phyloP scores from a whole-genome alignment of 257 asterid genomes.

The Nyctanthes arbortristis region DNA sequence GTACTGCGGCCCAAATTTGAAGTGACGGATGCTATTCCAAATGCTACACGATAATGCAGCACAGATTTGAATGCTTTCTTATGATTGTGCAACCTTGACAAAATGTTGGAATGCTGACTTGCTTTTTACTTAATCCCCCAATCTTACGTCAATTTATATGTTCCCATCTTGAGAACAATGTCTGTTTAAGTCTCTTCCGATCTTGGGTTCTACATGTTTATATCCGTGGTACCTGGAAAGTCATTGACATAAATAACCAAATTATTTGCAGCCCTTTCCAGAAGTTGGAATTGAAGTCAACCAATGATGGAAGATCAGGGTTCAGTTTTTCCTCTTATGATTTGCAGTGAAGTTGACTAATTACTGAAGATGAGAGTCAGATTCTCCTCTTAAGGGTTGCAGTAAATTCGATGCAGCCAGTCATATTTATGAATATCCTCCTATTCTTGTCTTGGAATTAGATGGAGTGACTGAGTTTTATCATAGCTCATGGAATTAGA shows the following conservation, averaged over 20 bases:
- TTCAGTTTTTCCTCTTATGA: slow-evolving; percentile 87
- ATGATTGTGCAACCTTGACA: not conserved
- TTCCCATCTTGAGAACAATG: not conserved
- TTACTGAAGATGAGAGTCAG: no score
- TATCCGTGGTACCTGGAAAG: not conserved
- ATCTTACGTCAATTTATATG: not conserved
- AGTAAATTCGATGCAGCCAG: slow-evolving; percentile 28
- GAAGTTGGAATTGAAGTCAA: slow-evolving; percentile 82
- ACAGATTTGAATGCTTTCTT: not conserved
- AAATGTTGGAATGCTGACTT: not conserved
- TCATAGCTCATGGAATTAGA: not conserved
- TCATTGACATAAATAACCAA: slow-evolving; percentile 13
- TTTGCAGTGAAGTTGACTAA: no score
- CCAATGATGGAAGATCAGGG: slow-evolving; percentile 80
- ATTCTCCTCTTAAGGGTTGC: no score
- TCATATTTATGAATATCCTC: slow-evolving; percentile 3
- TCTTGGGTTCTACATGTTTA: not conserved
- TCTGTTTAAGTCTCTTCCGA: not conserved
- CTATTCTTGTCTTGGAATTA: not conserved
- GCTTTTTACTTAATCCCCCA: not conserved
- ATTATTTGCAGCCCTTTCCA: slow-evolving; percentile 84
- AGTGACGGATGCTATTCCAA: no score
- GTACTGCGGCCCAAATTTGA: no score
- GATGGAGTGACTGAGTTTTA: slow-evolving; percentile 2
- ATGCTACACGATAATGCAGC: not conserved